Percentiles rank a stretch among this genome's conserved stretches.
Evolutionary conservation across 805 yeast genomes (phyloP).

Genomic region (Trichomonascus vanleenenianus): DNA sequence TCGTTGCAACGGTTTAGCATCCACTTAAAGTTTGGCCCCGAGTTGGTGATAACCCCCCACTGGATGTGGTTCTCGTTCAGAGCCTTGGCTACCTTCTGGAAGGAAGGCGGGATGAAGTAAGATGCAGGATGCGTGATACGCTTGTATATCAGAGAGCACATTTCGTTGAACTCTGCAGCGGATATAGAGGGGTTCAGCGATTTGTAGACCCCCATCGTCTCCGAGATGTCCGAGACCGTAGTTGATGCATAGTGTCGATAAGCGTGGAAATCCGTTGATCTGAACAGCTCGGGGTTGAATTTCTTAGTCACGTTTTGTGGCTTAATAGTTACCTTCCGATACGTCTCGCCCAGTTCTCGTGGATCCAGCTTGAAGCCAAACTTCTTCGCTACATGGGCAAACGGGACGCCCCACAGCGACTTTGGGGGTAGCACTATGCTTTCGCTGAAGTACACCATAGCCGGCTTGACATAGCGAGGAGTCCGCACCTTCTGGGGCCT

Average conservation of each 20-base stretch:
- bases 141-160: constrained; percentile 3
- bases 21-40: constrained; percentile 17
- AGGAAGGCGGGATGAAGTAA: constrained; percentile 6
- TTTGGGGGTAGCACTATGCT: constrained; percentile 7
- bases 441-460: constrained; percentile 13
- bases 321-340: background rate
- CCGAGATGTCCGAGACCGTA: constrained; percentile 4
- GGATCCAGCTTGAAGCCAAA: constrained; percentile 1
- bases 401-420: background rate
- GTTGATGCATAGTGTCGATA: constrained; percentile 8
- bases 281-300: constrained; percentile 6
- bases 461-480: background rate
- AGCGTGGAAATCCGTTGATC: constrained; percentile 4
- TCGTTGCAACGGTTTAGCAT: constrained; percentile 9
- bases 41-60: constrained; percentile 27
- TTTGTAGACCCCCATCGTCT: constrained; percentile 2
- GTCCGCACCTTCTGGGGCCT: no score
- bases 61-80: constrained; percentile 7
- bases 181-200: background rate
- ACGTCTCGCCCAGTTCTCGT: background rate
- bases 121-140: constrained; percentile 14
- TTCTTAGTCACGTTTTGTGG: background rate
- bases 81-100: constrained; percentile 3
- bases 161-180: background rate
- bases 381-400: background rate